Percentiles rank a stretch among this genome's conserved stretches.
phyloP scores from a whole-genome alignment of 2,329 filamentous ascomycete genomes.

The Pseudopithomyces chartarum region DNA sequence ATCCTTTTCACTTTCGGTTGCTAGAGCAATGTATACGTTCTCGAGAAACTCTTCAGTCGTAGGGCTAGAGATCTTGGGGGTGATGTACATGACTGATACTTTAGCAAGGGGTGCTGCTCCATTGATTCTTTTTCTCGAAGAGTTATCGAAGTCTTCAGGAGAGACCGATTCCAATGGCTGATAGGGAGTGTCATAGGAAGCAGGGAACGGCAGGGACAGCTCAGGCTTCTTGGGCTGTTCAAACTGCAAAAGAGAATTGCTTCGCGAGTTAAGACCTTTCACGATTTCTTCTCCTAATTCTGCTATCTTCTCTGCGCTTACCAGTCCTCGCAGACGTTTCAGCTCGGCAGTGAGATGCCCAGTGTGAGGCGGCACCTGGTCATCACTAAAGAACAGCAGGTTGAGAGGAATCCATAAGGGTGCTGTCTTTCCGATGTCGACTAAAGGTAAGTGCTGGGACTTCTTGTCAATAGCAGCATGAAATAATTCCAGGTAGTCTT shows the following conservation, averaged over 20 bases:
- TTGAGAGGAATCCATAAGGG: constrained; percentile 8
- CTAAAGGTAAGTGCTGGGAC: background rate
- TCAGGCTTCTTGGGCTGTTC: background rate
- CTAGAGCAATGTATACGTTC: background rate
- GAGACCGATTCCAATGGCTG: background rate
- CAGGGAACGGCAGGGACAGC: background rate
- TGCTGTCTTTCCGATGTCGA: background rate
- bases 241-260: background rate
- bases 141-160: background rate
- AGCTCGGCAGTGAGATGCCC: background rate
- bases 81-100: background rate
- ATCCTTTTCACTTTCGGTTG: background rate
- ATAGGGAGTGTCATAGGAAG: background rate
- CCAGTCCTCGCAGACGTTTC: background rate
- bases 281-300: background rate
- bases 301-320: background rate
- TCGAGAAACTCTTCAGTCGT: background rate
- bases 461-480: background rate
- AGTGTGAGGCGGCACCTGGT: background rate
- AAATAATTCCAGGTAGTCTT: background rate
- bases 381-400: background rate
- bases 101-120: background rate
- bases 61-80: background rate
- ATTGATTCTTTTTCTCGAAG: background rate
- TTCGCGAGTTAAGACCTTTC: background rate